phyloP scores from a whole-genome alignment of 1,139 yeast species.

The Suhomyces taliae region DNA sequence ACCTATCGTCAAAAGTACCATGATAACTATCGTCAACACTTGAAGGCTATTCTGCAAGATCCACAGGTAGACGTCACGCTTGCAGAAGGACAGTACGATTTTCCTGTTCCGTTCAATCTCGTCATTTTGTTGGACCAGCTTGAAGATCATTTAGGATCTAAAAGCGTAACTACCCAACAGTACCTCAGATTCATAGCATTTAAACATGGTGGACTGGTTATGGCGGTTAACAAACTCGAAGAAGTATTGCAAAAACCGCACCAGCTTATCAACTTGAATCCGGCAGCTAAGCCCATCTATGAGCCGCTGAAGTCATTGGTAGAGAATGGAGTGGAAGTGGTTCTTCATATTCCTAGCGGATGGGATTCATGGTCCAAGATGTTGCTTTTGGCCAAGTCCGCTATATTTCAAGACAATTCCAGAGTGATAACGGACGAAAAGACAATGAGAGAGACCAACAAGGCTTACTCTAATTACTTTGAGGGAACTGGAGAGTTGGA shows the following conservation, averaged over 20 bases:
- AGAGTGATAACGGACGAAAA: conserved; percentile 13
- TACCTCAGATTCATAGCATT: conserved; percentile 49
- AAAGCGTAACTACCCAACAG: conserved; percentile 47
- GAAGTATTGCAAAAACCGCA: conserved; percentile 5
- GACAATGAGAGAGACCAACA: conserved; percentile 13
- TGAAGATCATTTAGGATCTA: conserved; percentile 21
- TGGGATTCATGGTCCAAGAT: conserved; percentile 56
- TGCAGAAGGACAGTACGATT: conserved; percentile 21
- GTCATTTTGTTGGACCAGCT: conserved; percentile 20
- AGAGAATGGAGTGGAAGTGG: conserved; percentile 6
- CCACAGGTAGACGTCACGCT: background rate
- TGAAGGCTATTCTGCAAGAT: conserved; percentile 9
- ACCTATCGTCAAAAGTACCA: background rate
- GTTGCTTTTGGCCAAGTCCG: conserved; percentile 38
- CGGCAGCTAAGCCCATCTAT: conserved; percentile 11
- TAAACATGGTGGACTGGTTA: conserved; percentile 40
- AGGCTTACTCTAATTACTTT: conserved; percentile 13
- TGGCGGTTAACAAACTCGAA: conserved; percentile 19
- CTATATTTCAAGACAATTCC: conserved; percentile 10
- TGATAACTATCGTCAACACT: conserved; percentile 1
- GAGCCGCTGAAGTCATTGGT: conserved; percentile 5
- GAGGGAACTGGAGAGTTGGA: conserved; percentile 3
- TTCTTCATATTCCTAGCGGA: conserved; percentile 47
- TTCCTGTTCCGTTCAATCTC: conserved; percentile 20
- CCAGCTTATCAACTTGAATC: background rate